These are phyloP conservation scores for Geum urbanum DNA, from an alignment of 306 rosid species.

Conservation along the genomic window DNA sequence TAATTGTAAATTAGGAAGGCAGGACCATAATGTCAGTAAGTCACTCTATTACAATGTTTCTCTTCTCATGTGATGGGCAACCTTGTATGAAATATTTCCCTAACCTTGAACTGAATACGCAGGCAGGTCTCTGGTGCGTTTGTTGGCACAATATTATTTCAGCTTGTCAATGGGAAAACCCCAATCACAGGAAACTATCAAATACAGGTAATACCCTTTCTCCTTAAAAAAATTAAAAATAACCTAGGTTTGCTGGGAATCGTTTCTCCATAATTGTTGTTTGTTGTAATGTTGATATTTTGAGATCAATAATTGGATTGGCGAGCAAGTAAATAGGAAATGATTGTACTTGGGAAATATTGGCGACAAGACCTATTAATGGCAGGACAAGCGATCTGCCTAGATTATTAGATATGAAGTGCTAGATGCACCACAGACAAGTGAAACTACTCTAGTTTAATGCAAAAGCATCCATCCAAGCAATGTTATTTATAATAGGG, in stretches of 20 bases:
- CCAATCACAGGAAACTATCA: slow-evolving; percentile 94
- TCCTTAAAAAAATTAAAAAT: not conserved
- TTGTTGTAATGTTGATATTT: not conserved
- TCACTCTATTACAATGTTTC: not conserved
- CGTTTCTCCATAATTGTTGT: not conserved
- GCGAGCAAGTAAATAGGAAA: not conserved
- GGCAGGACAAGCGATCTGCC: not conserved
- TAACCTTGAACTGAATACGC: slow-evolving; percentile 40
- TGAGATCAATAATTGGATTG: not conserved
- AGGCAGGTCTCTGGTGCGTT: slow-evolving; percentile 99
- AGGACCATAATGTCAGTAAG: too few species aligned
- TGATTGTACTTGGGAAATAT: not conserved
- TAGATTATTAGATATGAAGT: not conserved
- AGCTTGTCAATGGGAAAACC: slow-evolving; percentile 87
- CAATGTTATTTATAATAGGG: not conserved
- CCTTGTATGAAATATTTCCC: slow-evolving; percentile 24
- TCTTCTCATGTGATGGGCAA: slow-evolving; percentile 8
- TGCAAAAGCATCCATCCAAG: not conserved
- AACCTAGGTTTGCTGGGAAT: not conserved
- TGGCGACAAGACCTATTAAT: not conserved
- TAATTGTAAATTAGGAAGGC: too few species aligned
- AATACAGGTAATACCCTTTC: slow-evolving; percentile 52
- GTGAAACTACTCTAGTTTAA: not conserved
- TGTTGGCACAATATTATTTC: slow-evolving; percentile 74
- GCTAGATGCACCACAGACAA: not conserved